Evolutionary conservation across 169 alveolate species (phyloP).

Genomic region (Plasmodium billcollinsi): DNA sequence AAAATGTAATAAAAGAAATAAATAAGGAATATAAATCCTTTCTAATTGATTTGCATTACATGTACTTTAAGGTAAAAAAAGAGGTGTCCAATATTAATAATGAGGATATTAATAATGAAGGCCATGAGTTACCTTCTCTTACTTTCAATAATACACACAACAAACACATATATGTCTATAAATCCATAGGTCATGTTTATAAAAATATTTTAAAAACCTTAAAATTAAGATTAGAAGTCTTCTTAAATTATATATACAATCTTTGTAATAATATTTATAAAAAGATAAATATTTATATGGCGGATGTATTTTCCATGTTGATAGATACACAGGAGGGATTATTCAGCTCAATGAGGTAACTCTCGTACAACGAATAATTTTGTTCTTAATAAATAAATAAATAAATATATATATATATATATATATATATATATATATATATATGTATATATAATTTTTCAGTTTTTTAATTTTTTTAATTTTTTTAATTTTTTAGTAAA

Average conservation of each 20-base stretch:
- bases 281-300: neutral
- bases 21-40: conserved; percentile 7
- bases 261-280: neutral
- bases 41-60: neutral
- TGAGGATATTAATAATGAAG: neutral
- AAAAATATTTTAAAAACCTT: neutral
- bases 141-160: no score
- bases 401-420: no score
- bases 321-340: no score
- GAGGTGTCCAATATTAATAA: neutral
- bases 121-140: no score
- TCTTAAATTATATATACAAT: conserved; percentile 13
- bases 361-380: no score
- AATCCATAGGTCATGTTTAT: conserved; percentile 6
- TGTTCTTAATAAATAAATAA: no score
- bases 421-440: no score
- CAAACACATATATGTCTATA: neutral
- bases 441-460: no score
- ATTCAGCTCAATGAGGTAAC: no score
- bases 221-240: conserved; percentile 21
- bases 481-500: neutral
- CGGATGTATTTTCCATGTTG: neutral
- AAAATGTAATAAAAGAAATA: neutral
- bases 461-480: neutral
- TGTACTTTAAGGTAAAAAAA: neutral